Base-by-base conservation (phyloP, 176 grass and related monocot species). In the Pharus latifolius region DNA sequence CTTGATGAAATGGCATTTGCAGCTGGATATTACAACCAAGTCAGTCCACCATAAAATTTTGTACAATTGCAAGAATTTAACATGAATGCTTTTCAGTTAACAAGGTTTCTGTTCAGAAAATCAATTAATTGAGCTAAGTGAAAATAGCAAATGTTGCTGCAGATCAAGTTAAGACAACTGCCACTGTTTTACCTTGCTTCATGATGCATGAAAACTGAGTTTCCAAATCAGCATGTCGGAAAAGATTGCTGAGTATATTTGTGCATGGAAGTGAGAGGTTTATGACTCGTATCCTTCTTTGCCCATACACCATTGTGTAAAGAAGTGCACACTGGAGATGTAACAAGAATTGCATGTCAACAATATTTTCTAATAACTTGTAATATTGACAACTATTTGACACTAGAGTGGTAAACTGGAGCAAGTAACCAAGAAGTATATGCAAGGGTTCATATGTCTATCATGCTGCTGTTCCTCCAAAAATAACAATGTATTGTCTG, bases 271-370 rank as follows among this genome's bases (percentile, higher is more conserved):
- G 91, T 6, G 91, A 95, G 4, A 95, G 58, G 51, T 95, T 95
- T 68, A 95, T 87, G 40, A 95, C 87, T 19, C 91, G 72, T 78
- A 95, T 95, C 76, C 91, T 87, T 87, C 91, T 90, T 95, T 95
- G 79, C 35, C 91, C 91, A 76, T 84, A 83, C 3, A 95, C 49
- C 17, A 83, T 95, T 22, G 86, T 90, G 62, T 95, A 95, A 51
- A 95, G 83, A 64, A 90, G 51, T 47, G 91, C 91, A 46, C 91
- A 95, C 91, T 95, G 72, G 78, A 89, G 33, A 77, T 67, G 32
- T 16, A 80, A 78, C 30, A 76, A 22, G 23, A 41, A 29, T 60
- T 4, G 4, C 26, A 66, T 24, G 55, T 79, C 16, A 78, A 49
- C 23, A 65, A 43, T 69, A 54, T 60, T 69, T 10, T 17, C n/a